Conservation (phyloP, 805 yeast species). For the Candida yuanshanica region DNA sequence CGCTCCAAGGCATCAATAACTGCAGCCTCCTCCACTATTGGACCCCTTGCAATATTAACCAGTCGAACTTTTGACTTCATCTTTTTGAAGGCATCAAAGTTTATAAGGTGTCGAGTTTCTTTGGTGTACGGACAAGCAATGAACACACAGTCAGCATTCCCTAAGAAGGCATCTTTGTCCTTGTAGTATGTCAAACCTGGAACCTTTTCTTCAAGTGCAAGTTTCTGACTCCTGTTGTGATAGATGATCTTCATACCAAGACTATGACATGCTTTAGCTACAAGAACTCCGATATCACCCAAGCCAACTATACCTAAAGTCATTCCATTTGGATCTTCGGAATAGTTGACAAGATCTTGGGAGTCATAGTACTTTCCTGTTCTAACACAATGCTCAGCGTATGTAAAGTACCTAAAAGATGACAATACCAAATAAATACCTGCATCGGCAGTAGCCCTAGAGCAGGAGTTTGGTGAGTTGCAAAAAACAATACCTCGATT, state of each 20-base stretch:
- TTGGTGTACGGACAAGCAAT: constrained; percentile 35
- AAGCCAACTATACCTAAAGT: constrained; percentile 42
- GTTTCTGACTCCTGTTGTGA: constrained; percentile 32
- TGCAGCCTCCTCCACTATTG: constrained; percentile 35
- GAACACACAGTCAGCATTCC: constrained; percentile 27
- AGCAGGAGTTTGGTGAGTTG: constrained; percentile 34
- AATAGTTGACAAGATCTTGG: constrained; percentile 26
- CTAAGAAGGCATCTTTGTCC: constrained; percentile 23
- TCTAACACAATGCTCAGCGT: constrained; percentile 33
- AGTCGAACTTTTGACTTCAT: constrained; percentile 27
- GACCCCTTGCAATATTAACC: constrained; percentile 35
- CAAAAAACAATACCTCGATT: constrained; percentile 30
- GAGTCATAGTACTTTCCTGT: constrained; percentile 29
- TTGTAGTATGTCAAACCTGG: constrained; percentile 27
- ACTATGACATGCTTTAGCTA: constrained; percentile 36
- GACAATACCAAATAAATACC: constrained; percentile 29
- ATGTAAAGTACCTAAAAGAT: constrained; percentile 31
- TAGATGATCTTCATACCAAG: constrained; percentile 40
- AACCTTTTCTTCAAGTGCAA: constrained; percentile 29
- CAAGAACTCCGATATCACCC: constrained; percentile 41
- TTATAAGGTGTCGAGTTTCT: constrained; percentile 34
- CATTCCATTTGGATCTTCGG: constrained; percentile 36
- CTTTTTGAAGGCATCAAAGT: constrained; percentile 23
- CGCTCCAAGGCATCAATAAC: constrained; percentile 34
- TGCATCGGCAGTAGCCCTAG: constrained; percentile 37